Evolutionary conservation across 371 early-diverging fungal species (phyloP).

Genomic region (Rhizopus delemar): DNA sequence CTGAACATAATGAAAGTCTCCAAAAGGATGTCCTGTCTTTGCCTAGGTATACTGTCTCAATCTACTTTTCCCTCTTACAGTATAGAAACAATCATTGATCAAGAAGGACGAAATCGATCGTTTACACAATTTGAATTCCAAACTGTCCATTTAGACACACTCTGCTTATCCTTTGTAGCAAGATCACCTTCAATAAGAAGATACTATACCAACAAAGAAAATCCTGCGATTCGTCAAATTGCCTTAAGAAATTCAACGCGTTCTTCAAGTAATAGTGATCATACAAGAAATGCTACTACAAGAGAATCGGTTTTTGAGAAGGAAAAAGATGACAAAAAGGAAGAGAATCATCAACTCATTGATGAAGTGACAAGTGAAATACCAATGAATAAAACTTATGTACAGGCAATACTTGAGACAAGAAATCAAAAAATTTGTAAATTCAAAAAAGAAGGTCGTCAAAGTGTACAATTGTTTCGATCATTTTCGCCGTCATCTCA

Average conservation of each 20-base stretch:
- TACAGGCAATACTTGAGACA: neutral
- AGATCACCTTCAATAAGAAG: slow-evolving; percentile 5
- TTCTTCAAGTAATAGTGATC: neutral
- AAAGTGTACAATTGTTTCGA: slow-evolving; percentile 1
- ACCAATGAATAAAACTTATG: neutral
- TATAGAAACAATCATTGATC: slow-evolving; percentile 13
- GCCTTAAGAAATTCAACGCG: slow-evolving; percentile 3
- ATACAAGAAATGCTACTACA: neutral
- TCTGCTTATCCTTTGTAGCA: neutral
- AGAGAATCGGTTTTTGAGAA: neutral
- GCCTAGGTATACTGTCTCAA: slow-evolving; percentile 1
- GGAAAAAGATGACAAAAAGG: neutral
- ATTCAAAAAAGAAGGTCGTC: slow-evolving; percentile 1
- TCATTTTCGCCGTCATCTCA: neutral
- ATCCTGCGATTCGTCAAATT: slow-evolving; percentile 14
- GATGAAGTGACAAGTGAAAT: neutral
- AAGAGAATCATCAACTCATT: neutral
- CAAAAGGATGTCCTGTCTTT: slow-evolving; percentile 5
- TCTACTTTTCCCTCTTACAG: slow-evolving; percentile 9
- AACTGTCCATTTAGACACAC: slow-evolving; percentile 1
- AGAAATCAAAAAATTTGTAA: neutral
- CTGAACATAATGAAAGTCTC: slow-evolving; percentile 9
- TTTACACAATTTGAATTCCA: slow-evolving; percentile 11
- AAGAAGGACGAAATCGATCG: slow-evolving; percentile 22
- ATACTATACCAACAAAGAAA: slow-evolving; percentile 16